Conservation (phyloP, 768 basidiomycete species). For the Leucosporidium creatinivorum region DNA sequence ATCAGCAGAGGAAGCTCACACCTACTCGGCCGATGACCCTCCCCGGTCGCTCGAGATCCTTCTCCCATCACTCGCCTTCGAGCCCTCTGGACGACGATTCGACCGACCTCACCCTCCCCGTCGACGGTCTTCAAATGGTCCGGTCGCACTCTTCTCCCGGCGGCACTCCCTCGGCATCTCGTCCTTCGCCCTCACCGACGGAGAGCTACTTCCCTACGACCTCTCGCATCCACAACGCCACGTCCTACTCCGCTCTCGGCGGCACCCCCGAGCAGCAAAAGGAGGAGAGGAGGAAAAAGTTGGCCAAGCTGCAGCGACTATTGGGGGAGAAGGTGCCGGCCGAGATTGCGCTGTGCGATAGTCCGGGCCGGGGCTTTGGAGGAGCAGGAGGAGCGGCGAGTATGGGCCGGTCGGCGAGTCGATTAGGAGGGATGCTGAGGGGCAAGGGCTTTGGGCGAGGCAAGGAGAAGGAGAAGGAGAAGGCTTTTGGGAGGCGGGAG, state of each 20-base stretch:
- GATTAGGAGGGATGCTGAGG: background rate
- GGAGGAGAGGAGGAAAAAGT: background rate
- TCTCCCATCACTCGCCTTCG: background rate
- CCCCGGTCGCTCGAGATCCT: background rate
- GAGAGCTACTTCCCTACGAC: background rate
- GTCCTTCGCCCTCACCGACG: background rate
- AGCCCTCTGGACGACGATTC: background rate
- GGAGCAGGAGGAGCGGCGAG: background rate
- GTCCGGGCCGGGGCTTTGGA: no score
- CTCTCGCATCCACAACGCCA: background rate
- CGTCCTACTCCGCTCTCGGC: constrained; percentile 1
- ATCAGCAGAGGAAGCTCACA: background rate
- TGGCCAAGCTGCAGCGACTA: background rate
- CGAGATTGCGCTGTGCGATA: no score
- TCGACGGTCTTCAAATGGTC: background rate
- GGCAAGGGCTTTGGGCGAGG: background rate
- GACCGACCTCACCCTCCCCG: background rate
- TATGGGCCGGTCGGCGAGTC: background rate
- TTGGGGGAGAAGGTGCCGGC: no score
- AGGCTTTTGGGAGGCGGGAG: constrained; percentile 20
- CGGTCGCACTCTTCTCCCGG: constrained; percentile 4
- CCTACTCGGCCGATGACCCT: background rate
- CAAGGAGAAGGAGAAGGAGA: constrained; percentile 20
- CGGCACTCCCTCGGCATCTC: no score
- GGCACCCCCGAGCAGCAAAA: background rate